These are phyloP conservation scores for Lolium rigidum DNA, from an alignment of 176 grass and related monocot genomes.

Conservation along the genomic window DNA sequence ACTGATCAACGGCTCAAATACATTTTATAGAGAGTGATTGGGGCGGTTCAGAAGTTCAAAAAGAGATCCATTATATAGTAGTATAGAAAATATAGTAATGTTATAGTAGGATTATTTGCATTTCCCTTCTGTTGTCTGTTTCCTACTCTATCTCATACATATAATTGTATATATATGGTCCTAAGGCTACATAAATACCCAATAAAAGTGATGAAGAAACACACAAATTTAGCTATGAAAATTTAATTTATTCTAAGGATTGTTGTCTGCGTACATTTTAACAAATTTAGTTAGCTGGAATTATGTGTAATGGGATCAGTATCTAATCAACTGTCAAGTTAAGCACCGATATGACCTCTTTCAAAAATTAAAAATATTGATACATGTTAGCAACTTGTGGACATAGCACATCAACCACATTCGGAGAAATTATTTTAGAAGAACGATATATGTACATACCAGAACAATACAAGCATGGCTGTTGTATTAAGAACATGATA, in stretches of 20 bases:
- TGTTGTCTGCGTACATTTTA: neutral
- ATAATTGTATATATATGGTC: neutral
- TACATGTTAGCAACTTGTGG: neutral
- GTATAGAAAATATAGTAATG: neutral
- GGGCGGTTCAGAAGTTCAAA: too few relatives aligned
- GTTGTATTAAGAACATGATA: neutral
- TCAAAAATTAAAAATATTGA: neutral
- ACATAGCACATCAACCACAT: neutral
- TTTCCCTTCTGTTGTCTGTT: neutral
- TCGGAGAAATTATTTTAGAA: too few relatives aligned
- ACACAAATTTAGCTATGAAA: neutral
- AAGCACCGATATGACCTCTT: neutral
- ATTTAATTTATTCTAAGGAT: neutral
- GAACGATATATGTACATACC: neutral
- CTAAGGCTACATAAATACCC: neutral
- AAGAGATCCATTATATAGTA: too few relatives aligned
- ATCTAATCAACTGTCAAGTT: neutral
- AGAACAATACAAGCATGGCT: neutral
- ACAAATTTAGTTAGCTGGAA: neutral
- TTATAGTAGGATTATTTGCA: slow-evolving; percentile 2
- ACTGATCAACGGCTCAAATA: too few relatives aligned
- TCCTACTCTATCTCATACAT: slow-evolving; percentile 4
- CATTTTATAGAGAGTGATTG: too few relatives aligned
- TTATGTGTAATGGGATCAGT: neutral
- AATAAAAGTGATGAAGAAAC: neutral